These are phyloP conservation scores for Juglanconis oblonga DNA, from an alignment of 2,329 filamentous ascomycete species.

Conservation along the genomic window DNA sequence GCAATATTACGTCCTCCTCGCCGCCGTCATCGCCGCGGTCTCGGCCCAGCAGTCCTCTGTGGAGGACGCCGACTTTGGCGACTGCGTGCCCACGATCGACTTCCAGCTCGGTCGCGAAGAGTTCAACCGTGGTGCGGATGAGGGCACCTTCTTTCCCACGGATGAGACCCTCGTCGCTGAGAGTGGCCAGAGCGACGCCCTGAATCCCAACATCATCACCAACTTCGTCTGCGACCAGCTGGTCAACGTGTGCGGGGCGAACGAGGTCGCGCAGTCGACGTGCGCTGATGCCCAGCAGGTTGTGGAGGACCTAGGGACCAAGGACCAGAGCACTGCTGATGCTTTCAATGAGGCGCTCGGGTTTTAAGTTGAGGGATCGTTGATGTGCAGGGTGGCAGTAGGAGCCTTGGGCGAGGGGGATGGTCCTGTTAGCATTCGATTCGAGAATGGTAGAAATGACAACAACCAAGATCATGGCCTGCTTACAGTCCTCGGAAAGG, in stretches of 20 bases:
- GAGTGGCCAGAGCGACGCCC: conserved; percentile 60
- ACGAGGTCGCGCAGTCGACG: conserved; percentile 47
- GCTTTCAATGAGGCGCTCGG: conserved; percentile 43
- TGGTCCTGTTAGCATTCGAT: too few species aligned
- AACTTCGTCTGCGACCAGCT: conserved; percentile 60
- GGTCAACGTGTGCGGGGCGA: conserved; percentile 57
- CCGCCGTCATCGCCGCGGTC: not conserved
- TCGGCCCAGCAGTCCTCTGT: not conserved
- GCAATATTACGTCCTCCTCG: not conserved
- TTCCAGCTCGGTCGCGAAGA: conserved; percentile 56
- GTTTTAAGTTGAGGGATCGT: conserved; percentile 25
- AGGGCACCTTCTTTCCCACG: conserved; percentile 64
- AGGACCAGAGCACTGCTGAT: conserved; percentile 45
- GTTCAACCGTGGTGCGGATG: conserved; percentile 44
- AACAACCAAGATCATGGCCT: too few species aligned
- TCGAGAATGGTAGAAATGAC: not conserved
- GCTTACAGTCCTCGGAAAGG: too few species aligned
- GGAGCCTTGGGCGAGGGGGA: too few species aligned
- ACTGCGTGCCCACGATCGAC: conserved; percentile 56
- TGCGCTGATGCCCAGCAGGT: conserved; percentile 47
- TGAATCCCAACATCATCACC: conserved; percentile 70
- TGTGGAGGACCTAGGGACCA: conserved; percentile 47
- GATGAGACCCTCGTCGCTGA: conserved; percentile 59
- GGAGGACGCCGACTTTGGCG: conserved; percentile 47
- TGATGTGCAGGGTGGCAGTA: too few species aligned